Conservation (phyloP, 345 rosid species). For the Populus simonii region DNA sequence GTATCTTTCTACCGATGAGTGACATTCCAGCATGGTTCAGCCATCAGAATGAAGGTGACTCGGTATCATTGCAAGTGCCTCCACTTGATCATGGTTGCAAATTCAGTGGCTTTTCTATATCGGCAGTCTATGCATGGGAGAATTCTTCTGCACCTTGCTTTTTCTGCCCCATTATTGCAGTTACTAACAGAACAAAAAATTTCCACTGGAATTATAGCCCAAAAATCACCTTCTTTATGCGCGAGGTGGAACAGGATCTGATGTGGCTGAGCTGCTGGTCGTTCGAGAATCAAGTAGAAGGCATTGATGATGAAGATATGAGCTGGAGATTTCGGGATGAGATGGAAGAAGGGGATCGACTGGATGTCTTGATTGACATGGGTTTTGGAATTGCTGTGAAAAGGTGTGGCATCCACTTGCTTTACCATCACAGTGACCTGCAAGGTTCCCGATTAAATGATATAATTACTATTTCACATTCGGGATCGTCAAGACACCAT, state of each 20-base stretch:
- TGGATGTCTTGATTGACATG: background rate
- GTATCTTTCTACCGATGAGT: background rate
- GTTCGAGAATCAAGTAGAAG: background rate
- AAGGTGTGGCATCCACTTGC: background rate
- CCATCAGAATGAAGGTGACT: slow-evolving; percentile 1
- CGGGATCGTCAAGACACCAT: too few species aligned
- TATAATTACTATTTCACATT: too few species aligned
- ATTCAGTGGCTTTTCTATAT: background rate
- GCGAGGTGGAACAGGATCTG: background rate
- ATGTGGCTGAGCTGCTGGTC: background rate
- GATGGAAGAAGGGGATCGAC: background rate
- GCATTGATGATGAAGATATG: background rate
- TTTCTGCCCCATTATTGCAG: background rate
- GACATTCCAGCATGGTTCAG: slow-evolving; percentile 13
- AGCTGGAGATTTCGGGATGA: background rate
- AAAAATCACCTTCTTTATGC: background rate
- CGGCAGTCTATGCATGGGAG: background rate
- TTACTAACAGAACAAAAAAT: background rate
- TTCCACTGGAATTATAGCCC: background rate
- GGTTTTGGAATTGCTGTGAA: background rate
- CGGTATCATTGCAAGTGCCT: background rate
- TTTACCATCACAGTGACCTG: background rate
- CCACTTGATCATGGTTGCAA: background rate
- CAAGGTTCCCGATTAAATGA: background rate
- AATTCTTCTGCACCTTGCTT: background rate